phyloP scores from a whole-genome alignment of 306 rosid genomes.

The Medicago arabica region DNA sequence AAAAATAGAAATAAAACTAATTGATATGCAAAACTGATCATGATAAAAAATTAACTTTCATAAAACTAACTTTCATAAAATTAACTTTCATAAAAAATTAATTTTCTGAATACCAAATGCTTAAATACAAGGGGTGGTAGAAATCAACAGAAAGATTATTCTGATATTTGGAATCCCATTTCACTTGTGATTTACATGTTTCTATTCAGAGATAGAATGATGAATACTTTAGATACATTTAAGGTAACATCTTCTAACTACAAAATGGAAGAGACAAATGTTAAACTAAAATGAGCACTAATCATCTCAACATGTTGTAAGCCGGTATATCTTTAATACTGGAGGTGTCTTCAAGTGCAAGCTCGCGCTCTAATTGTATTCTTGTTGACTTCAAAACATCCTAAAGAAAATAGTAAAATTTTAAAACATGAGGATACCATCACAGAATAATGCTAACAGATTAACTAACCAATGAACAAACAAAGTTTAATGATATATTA shows the following conservation, averaged over 20 bases:
- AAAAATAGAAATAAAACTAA: too few species aligned
- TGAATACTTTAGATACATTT: slow-evolving; percentile 38
- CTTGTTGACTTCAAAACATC: slow-evolving; percentile 86
- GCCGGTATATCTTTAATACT: slow-evolving; percentile 85
- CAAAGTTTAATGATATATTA: slow-evolving; percentile 39
- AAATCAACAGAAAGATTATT: slow-evolving; percentile 14
- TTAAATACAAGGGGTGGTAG: slow-evolving; percentile 19
- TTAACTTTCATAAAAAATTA: slow-evolving; percentile 31
- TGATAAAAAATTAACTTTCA: too few species aligned
- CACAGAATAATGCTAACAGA: neutral
- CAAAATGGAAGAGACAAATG: neutral
- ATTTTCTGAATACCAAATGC: neutral
- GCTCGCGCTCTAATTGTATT: slow-evolving; percentile 91
- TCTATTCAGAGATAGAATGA: slow-evolving; percentile 18
- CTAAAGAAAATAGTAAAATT: slow-evolving; percentile 44
- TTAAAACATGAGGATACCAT: neutral
- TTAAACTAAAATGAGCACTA: slow-evolving; percentile 16
- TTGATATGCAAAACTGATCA: too few species aligned
- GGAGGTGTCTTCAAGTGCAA: slow-evolving; percentile 80
- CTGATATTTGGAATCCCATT: slow-evolving; percentile 28
- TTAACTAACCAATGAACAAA: slow-evolving; percentile 14
- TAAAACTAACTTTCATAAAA: too few species aligned
- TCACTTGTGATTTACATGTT: slow-evolving; percentile 27
- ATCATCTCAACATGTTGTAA: slow-evolving; percentile 73
- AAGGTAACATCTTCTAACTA: slow-evolving; percentile 13